These are phyloP conservation scores for Cryptomeria japonica DNA, from an alignment of 75 land plant species.

Conservation along the genomic window DNA sequence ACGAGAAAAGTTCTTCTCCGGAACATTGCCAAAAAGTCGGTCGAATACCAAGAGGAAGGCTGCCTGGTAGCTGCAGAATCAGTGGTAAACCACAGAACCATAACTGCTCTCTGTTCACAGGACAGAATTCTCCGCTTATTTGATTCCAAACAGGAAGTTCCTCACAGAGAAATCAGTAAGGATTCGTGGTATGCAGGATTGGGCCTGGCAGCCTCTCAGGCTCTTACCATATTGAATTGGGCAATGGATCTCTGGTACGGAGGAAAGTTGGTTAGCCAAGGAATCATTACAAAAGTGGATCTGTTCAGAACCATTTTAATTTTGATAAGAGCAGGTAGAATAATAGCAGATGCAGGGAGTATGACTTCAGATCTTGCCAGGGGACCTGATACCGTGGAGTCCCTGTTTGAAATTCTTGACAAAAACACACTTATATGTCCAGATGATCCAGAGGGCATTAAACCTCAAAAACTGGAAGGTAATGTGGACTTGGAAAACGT, in stretches of 20 bases:
- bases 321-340: conserved; percentile 64
- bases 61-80: conserved; percentile 71
- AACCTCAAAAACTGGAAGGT: conserved; percentile 32
- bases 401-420: conserved; percentile 63
- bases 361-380: conserved; percentile 77
- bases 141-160: conserved; percentile 27
- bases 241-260: conserved; percentile 84
- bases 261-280: conserved; percentile 37
- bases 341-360: conserved; percentile 83
- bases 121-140: conserved; percentile 39
- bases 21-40: conserved; percentile 36
- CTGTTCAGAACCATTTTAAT: conserved; percentile 63
- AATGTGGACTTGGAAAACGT: conserved; percentile 52
- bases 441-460: conserved; percentile 16
- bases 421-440: conserved; percentile 36
- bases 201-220: conserved; percentile 36
- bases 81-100: conserved; percentile 61
- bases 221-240: conserved; percentile 47
- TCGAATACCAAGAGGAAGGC: conserved; percentile 45
- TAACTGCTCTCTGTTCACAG: conserved; percentile 72
- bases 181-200: conserved; percentile 12
- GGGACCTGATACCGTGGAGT: conserved; percentile 54
- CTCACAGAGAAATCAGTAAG: conserved; percentile 25
- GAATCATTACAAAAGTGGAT: conserved; percentile 38
- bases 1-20: conserved; percentile 37